Conservation (phyloP, 108 stramenopile genomes). For the Pseudonitzschia pungens region DNA sequence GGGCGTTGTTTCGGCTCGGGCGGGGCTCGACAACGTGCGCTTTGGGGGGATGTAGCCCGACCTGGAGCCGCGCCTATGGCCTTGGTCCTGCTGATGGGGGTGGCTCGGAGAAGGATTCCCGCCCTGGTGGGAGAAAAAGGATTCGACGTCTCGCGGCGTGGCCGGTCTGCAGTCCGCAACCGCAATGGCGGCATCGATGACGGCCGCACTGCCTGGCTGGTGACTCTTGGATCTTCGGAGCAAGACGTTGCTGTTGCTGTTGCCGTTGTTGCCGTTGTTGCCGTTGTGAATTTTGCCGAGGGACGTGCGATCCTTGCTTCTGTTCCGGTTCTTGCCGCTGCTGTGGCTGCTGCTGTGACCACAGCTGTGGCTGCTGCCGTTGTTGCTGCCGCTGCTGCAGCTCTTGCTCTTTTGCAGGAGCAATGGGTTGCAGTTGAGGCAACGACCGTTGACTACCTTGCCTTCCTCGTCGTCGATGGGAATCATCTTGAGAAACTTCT, state of each 20-base stretch:
- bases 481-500: slow-evolving; percentile 69
- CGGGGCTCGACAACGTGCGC: not conserved
- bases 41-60: not conserved
- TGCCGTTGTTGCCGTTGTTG: slow-evolving; percentile 2
- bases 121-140: not conserved
- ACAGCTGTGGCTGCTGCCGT: not conserved
- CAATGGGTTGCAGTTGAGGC: slow-evolving; percentile 60
- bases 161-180: not conserved
- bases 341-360: slow-evolving; percentile 9
- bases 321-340: not conserved
- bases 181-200: not conserved
- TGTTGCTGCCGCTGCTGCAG: slow-evolving; percentile 4
- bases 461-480: slow-evolving; percentile 59
- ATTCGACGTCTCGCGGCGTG: not conserved
- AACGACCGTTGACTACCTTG: slow-evolving; percentile 63
- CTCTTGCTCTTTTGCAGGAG: not conserved
- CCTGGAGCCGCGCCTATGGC: no score
- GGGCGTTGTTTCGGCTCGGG: not conserved
- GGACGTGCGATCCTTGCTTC: not conserved
- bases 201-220: not conserved
- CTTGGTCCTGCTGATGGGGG: no score
- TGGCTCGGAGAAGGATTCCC: not conserved
- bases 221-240: slow-evolving; percentile 22
- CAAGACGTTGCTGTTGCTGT: not conserved
- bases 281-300: not conserved